Conservation (phyloP, 768 basidiomycete species). For the Lactarius evosmus region DNA sequence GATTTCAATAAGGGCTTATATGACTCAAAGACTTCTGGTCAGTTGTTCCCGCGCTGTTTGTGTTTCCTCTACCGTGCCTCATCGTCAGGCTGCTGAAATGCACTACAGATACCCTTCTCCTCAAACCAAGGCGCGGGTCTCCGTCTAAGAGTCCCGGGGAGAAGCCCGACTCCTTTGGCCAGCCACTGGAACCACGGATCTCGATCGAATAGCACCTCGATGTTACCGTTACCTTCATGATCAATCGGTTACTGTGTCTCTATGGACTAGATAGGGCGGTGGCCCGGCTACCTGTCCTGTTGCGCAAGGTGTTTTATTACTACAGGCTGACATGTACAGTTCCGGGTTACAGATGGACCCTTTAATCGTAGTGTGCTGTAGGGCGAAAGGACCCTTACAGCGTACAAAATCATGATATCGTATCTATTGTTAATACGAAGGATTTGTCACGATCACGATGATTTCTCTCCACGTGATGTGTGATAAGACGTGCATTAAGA, state of each 20-base stretch:
- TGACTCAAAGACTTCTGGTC: conserved; percentile 71
- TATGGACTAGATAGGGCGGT: not conserved
- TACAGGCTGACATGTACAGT: not conserved
- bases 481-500: conserved; percentile 2
- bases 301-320: not conserved
- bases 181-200: conserved; percentile 57
- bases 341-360: not conserved
- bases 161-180: conserved; percentile 52
- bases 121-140: conserved; percentile 8
- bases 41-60: conserved; percentile 39
- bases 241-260: not conserved
- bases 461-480: conserved; percentile 14
- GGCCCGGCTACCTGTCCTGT: not conserved
- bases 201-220: conserved; percentile 60
- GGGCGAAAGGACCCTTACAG: not conserved
- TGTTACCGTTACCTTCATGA: not conserved
- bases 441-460: not conserved
- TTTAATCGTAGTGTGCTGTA: not conserved
- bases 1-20: conserved; percentile 82
- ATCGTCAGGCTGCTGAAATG: conserved; percentile 7
- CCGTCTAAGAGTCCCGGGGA: conserved; percentile 35
- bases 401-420: not conserved
- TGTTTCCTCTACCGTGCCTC: conserved; percentile 5
- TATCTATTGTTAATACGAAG: not conserved
- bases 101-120: conserved; percentile 20